Percentiles rank a stretch among this genome's conserved stretches.
Conservation (phyloP, 176 grass and related monocot species). For the Carex cristatella region DNA sequence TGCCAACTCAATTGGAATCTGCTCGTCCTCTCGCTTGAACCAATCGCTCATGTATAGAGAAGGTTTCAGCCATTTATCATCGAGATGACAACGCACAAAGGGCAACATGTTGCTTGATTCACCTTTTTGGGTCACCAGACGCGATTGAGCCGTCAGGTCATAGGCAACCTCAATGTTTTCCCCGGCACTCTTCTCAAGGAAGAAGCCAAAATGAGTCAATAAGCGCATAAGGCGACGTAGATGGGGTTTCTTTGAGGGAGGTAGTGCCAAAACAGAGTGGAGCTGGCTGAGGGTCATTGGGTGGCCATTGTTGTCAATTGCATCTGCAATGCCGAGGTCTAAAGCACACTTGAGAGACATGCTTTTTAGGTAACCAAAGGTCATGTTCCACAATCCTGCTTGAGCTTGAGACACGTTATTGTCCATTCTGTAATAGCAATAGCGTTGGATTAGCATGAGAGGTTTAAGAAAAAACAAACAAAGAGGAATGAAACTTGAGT, state of each 20-base stretch:
- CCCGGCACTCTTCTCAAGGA: background rate
- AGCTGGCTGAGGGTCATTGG: background rate
- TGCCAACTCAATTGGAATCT: background rate
- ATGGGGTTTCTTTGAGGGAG: slow-evolving; percentile 3
- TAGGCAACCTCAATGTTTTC: background rate
- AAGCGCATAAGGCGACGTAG: slow-evolving; percentile 29
- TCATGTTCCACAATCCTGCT: slow-evolving; percentile 10
- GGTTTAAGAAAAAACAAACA: no score
- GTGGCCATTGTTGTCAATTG: slow-evolving; percentile 29
- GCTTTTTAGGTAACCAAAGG: slow-evolving; percentile 24
- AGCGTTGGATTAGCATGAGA: no score
- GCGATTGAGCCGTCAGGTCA: slow-evolving; percentile 27
- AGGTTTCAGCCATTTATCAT: background rate
- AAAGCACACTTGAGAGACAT: slow-evolving; percentile 33
- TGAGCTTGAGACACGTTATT: slow-evolving; percentile 17
- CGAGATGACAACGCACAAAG: background rate
- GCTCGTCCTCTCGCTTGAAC: slow-evolving; percentile 15
- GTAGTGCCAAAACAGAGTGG: slow-evolving; percentile 14
- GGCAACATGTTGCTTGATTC: background rate
- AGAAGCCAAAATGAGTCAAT: slow-evolving; percentile 23
- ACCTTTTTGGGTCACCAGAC: background rate
- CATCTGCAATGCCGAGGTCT: slow-evolving; percentile 30
- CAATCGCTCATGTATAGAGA: slow-evolving; percentile 16
- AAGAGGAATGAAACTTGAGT: no score
- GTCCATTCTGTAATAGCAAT: background rate